phyloP scores from a whole-genome alignment of 1,284 basidiomycete genomes.

The Amylostereum areolatum region DNA sequence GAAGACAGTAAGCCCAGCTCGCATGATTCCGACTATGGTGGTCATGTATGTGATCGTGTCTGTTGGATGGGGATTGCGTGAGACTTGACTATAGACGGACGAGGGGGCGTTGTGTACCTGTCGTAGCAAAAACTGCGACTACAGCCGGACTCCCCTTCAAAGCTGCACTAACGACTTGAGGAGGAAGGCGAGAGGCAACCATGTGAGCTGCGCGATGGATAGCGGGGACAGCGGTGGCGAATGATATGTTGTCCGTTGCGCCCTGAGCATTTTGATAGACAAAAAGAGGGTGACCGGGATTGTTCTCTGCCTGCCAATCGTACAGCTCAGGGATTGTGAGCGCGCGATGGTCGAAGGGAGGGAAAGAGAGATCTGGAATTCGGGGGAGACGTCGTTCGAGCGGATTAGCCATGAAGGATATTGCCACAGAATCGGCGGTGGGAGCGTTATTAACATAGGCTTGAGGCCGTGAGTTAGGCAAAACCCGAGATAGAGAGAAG shows the following conservation, averaged over 20 bases:
- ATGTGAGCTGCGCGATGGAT: too few relatives aligned
- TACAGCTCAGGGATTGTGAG: slow-evolving; percentile 17
- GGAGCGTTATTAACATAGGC: too few relatives aligned
- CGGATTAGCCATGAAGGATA: too few relatives aligned
- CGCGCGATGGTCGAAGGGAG: too few relatives aligned
- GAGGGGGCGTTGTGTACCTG: slow-evolving; percentile 4
- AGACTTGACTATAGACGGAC: neutral
- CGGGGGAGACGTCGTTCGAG: too few relatives aligned
- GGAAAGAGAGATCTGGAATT: too few relatives aligned
- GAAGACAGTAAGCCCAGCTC: slow-evolving; percentile 17
- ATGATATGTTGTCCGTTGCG: slow-evolving; percentile 1
- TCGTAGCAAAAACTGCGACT: slow-evolving; percentile 12
- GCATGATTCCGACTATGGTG: slow-evolving; percentile 9
- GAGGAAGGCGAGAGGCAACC: too few relatives aligned
- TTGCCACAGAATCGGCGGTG: too few relatives aligned
- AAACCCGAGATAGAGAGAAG: too few relatives aligned
- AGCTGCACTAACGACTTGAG: too few relatives aligned
- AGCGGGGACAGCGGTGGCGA: neutral
- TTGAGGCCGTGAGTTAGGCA: too few relatives aligned
- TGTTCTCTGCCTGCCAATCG: slow-evolving; percentile 20
- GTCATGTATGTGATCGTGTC: slow-evolving; percentile 17
- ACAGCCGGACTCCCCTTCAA: too few relatives aligned
- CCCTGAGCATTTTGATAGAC: slow-evolving; percentile 11
- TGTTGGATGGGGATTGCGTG: neutral
- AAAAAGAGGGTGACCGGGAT: slow-evolving; percentile 19